These are phyloP conservation scores for Colletotrichum sp. DNA, from an alignment of 2,329 filamentous ascomycete genomes.

Conservation along the genomic window DNA sequence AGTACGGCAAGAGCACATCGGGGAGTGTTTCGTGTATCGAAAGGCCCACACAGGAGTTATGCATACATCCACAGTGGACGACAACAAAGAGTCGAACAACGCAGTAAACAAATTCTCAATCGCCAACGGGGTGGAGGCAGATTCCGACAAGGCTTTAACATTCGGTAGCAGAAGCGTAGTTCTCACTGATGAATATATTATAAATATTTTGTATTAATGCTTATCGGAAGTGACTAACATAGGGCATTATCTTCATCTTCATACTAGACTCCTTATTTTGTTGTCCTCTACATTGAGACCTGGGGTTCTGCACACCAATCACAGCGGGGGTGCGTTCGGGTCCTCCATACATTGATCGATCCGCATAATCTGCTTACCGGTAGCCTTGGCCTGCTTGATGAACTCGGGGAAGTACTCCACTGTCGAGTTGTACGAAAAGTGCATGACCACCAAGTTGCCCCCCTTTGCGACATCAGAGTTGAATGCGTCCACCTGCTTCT, in stretches of 20 bases:
- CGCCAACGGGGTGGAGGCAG: background rate
- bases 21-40: background rate
- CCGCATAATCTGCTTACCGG: conserved; percentile 69
- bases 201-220: background rate
- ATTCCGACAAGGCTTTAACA: background rate
- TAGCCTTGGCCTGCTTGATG: conserved; percentile 67
- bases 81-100: background rate
- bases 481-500: conserved; percentile 72
- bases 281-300: background rate
- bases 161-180: background rate
- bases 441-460: conserved; percentile 70
- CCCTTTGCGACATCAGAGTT: conserved; percentile 66
- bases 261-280: background rate
- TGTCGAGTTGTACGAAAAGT: conserved; percentile 70
- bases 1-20: too few species aligned
- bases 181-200: background rate
- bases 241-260: background rate
- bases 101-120: background rate
- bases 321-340: conserved; percentile 56
- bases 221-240: background rate
- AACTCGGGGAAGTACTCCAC: conserved; percentile 69
- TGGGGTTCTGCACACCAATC: background rate
- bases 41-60: background rate
- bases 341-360: conserved; percentile 72
- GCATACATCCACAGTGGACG: background rate